Conservation (phyloP, 2,329 filamentous ascomycete genomes). For the Beauveria asiatica region DNA sequence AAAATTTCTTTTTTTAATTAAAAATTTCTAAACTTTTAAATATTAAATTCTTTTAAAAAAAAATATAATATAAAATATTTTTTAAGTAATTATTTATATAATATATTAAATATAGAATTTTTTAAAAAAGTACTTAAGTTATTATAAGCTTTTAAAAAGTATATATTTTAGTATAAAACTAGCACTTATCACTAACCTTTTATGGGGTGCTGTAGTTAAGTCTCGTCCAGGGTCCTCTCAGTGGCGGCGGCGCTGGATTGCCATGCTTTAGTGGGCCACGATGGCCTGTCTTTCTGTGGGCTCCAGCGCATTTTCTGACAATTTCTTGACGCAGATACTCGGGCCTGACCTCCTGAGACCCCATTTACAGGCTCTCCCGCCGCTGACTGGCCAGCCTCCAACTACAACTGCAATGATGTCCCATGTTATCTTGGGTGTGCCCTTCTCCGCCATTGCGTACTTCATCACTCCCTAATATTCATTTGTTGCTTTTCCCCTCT, state of each 20-base stretch:
- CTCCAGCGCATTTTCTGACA: background rate
- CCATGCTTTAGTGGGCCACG: constrained; percentile 3
- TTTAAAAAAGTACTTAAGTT: too few species aligned
- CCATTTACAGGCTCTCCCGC: background rate
- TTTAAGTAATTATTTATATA: too few species aligned
- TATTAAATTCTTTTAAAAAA: too few species aligned
- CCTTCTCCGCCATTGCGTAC: background rate
- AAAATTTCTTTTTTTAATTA: too few species aligned
- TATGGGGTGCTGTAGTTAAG: too few species aligned
- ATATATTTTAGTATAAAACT: too few species aligned
- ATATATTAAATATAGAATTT: too few species aligned
- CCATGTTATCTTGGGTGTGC: constrained; percentile 1
- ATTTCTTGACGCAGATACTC: background rate
- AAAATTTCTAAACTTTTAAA: too few species aligned
- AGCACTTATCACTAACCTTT: too few species aligned
- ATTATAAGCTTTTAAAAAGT: too few species aligned
- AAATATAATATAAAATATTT: too few species aligned
- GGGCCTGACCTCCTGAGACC: constrained; percentile 3
- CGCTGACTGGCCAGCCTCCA: background rate
- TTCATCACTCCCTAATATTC: background rate
- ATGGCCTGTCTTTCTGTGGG: background rate
- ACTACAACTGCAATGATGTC: background rate
- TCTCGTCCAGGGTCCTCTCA: background rate
- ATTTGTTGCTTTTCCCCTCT: background rate
- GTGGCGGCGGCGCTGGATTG: background rate